Base-by-base conservation (phyloP, 331 rosid species). In the Phaseolus coccineus region DNA sequence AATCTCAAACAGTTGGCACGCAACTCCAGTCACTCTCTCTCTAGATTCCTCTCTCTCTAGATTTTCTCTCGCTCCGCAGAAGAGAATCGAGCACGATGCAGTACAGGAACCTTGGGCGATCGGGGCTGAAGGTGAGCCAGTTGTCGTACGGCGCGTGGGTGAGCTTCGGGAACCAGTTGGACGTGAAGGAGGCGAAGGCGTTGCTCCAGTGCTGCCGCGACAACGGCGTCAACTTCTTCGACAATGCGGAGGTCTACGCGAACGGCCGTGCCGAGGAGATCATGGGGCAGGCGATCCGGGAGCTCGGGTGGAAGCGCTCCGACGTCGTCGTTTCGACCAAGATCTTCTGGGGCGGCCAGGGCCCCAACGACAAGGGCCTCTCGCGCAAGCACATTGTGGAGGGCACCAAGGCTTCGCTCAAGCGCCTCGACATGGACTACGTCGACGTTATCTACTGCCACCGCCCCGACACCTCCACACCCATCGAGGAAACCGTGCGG, bases 221-320 rank as follows among this genome's bases (percentile, higher is more conserved):
- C 71, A 58, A 85, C 78, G 99, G 99, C 76, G 99, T 96, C 11
- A 96, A 96, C 82, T 96, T 96, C 96, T 96, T 96, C 93, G 99
- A 96, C 90, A 96, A 96, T 85, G 99, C 99, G 10, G 99, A 96
- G 83, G 96, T 96, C 67, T 96, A 93, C 86, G 99, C 99, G 16
- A 91, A 89, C 51, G 99, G 99, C 16, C 84, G 99, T 0, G 98
- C 99, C 1, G 99, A 96, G 79, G 99, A 96, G 86, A 96, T 96
- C 88, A 96, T 96, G 99, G 99, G 99, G 0, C 99, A 96, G 58
- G 96, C 99, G 31, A 88, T 96, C 12, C 90, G 98, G 0, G 96
- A 90, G 55, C 89, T 96, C 1, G 99, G 98, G 0, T 96, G 99
- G 99, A 92, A 90, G 82, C 89, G 99, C 4, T 96, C 99, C 0